Percentiles rank a stretch among this genome's conserved stretches.
phyloP scores from a whole-genome alignment of 2,329 filamentous ascomycete species.

The Colletotrichum tanaceti region DNA sequence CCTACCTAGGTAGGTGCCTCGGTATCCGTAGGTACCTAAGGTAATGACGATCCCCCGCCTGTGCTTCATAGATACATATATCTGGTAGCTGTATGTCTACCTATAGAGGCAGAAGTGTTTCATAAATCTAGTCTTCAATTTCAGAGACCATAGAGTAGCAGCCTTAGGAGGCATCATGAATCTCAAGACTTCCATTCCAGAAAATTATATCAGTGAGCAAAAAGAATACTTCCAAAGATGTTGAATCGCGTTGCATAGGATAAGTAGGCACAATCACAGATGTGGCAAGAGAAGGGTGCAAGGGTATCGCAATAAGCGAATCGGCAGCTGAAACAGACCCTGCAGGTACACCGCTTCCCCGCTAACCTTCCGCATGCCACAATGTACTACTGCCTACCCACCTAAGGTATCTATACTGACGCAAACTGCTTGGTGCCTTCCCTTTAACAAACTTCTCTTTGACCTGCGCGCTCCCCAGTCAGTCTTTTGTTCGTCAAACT shows the following conservation, averaged over 20 bases:
- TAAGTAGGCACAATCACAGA: not conserved
- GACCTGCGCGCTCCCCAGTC: conserved; percentile 19
- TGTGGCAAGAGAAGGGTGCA: conserved; percentile 3
- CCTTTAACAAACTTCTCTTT: conserved; percentile 40
- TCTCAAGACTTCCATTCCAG: not conserved
- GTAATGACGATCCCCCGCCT: conserved; percentile 34
- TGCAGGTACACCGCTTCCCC: conserved; percentile 42
- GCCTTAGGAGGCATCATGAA: not conserved
- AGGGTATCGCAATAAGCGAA: conserved; percentile 32
- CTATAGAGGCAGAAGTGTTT: too few relatives aligned
- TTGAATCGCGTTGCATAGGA: conserved; percentile 27
- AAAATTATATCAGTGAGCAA: not conserved
- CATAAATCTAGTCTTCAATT: too few relatives aligned
- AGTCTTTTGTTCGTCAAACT: conserved; percentile 10
- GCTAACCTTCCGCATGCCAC: conserved; percentile 22
- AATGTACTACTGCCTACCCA: conserved; percentile 34
- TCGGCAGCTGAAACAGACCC: conserved; percentile 39
- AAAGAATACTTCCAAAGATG: conserved; percentile 4
- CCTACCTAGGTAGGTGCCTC: too few relatives aligned
- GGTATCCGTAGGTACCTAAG: too few relatives aligned
- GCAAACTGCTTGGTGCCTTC: conserved; percentile 41
- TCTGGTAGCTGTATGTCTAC: not conserved
- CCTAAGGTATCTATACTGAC: conserved; percentile 33
- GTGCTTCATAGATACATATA: conserved; percentile 21
- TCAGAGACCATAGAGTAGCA: not conserved